Percentiles rank a stretch among this genome's conserved stretches.
Evolutionary conservation across 2,329 filamentous ascomycete genomes (phyloP).

Genomic region (Knoxdaviesia proteae): DNA sequence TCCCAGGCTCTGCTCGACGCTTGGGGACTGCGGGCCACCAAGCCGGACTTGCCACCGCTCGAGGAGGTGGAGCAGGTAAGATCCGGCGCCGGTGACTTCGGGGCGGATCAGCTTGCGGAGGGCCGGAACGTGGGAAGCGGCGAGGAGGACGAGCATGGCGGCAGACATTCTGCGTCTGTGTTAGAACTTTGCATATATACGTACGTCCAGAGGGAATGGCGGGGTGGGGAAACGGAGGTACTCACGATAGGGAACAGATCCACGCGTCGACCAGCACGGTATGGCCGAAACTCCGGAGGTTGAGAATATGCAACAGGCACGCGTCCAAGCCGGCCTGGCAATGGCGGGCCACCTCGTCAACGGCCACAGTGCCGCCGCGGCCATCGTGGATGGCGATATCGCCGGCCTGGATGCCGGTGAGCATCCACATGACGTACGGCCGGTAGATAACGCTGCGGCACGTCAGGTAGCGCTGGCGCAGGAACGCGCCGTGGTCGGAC

Average conservation of each 20-base stretch:
- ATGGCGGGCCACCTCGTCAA: too few relatives aligned
- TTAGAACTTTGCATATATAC: not conserved
- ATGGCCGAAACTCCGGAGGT: slow-evolving; percentile 24
- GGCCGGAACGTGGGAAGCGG: slow-evolving; percentile 18
- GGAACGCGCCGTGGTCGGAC: slow-evolving; percentile 23
- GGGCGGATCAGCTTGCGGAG: slow-evolving; percentile 17
- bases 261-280: slow-evolving; percentile 31
- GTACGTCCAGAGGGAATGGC: slow-evolving; percentile 1
- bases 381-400: slow-evolving; percentile 8
- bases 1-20: slow-evolving; percentile 23
- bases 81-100: slow-evolving; percentile 17
- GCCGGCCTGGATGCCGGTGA: slow-evolving; percentile 16
- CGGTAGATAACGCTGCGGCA: slow-evolving; percentile 30
- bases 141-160: slow-evolving; percentile 25
- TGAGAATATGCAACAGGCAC: slow-evolving; percentile 25
- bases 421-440: slow-evolving; percentile 27
- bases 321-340: slow-evolving; percentile 25
- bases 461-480: slow-evolving; percentile 28
- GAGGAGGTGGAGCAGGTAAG: slow-evolving; percentile 19
- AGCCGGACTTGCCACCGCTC: slow-evolving; percentile 19
- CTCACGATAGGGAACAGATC: slow-evolving; percentile 32
- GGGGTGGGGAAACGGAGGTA: not conserved
- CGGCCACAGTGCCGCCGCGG: slow-evolving; percentile 16
- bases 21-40: slow-evolving; percentile 19
- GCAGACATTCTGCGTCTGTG: slow-evolving; percentile 19